phyloP scores from a whole-genome alignment of 2,329 filamentous ascomycete species.

The Beauveria bassiana region DNA sequence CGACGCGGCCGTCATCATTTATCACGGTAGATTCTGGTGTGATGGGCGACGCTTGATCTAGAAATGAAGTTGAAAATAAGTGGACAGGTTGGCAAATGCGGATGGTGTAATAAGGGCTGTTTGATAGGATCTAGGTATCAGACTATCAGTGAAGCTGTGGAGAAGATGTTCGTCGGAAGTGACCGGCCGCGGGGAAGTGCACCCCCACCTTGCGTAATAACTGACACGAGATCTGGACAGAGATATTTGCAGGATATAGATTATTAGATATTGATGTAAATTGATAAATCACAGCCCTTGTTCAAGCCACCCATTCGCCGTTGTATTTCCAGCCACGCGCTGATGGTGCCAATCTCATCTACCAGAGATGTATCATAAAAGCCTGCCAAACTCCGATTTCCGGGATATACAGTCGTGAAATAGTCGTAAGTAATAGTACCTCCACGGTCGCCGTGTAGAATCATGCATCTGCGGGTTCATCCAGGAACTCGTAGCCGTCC shows the following conservation, averaged over 20 bases:
- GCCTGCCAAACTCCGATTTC: neutral
- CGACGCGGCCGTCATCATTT: neutral
- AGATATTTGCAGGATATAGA: neutral
- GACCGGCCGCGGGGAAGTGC: neutral
- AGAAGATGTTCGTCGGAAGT: conserved; percentile 2
- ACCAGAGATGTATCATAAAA: neutral
- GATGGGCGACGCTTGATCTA: neutral
- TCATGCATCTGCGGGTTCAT: conserved; percentile 46
- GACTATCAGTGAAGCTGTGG: neutral
- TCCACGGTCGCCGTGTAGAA: too few relatives aligned
- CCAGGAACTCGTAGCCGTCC: conserved; percentile 71
- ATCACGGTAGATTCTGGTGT: neutral
- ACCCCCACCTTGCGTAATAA: neutral
- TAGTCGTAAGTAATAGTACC: neutral
- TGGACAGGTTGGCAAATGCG: neutral
- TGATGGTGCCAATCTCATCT: neutral
- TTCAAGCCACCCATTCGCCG: neutral
- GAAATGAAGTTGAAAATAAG: neutral
- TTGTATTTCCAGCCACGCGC: neutral
- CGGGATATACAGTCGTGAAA: neutral
- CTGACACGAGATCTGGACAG: neutral
- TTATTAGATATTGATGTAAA: neutral
- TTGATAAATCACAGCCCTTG: neutral
- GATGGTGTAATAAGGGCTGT: neutral
- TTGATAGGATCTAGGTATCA: neutral